A percentile compares a stretch with the other conserved stretches of the same genome.
phyloP scores from a whole-genome alignment of 2,329 filamentous ascomycete genomes.

The Nigrograna mackinnonii region DNA sequence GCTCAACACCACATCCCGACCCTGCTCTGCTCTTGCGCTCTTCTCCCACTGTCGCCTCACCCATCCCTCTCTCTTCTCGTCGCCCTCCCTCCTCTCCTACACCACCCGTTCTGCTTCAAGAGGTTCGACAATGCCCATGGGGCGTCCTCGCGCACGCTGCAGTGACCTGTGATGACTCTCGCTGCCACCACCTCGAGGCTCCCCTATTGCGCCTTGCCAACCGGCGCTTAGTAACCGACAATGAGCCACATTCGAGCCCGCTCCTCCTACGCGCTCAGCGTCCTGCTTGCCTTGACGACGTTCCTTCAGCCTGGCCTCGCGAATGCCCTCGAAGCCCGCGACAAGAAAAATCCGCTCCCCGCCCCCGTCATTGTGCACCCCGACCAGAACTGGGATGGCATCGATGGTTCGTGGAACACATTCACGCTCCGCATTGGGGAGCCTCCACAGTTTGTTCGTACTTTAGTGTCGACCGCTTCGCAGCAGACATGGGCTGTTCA shows the following conservation, averaged over 20 bases:
- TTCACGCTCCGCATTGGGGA: slow-evolving; percentile 63
- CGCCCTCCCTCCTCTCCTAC: slow-evolving; percentile 3
- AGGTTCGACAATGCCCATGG: background rate
- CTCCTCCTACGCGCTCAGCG: slow-evolving; percentile 2
- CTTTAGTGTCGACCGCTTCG: slow-evolving; percentile 67
- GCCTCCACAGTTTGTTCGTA: slow-evolving; percentile 57
- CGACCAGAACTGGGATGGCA: slow-evolving; percentile 42
- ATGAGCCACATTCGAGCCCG: slow-evolving; percentile 22
- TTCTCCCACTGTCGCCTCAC: background rate
- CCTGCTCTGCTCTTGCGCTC: background rate
- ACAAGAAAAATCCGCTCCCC: slow-evolving; percentile 25
- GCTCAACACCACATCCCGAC: too few species aligned
- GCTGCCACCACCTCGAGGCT: slow-evolving; percentile 8
- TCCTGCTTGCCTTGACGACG: slow-evolving; percentile 7
- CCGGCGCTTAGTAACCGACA: slow-evolving; percentile 23
- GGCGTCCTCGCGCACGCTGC: slow-evolving; percentile 5
- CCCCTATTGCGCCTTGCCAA: slow-evolving; percentile 14
- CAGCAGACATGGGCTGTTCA: slow-evolving; percentile 72
- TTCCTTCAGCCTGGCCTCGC: slow-evolving; percentile 20
- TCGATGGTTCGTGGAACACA: slow-evolving; percentile 64
- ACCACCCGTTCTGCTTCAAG: background rate
- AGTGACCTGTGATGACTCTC: slow-evolving; percentile 25
- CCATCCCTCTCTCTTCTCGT: slow-evolving; percentile 1
- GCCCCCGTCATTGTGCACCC: slow-evolving; percentile 36
- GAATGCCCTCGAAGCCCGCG: slow-evolving; percentile 19